These are phyloP conservation scores for Phytophthora europaea DNA, from an alignment of 352 stramenopile genomes.

Conservation along the genomic window DNA sequence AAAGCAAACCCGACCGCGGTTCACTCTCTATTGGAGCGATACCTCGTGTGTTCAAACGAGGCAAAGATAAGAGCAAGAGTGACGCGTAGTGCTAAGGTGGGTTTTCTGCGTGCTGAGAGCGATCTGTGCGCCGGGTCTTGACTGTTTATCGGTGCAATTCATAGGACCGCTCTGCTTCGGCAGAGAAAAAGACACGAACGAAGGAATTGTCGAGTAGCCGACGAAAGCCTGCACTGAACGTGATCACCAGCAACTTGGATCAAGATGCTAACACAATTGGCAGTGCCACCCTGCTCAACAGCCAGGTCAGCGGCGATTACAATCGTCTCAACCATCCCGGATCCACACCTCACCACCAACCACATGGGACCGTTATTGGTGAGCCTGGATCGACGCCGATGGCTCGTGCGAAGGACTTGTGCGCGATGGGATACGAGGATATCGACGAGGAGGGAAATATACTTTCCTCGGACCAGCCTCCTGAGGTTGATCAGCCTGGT, in stretches of 20 bases:
- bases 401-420: slow-evolving; percentile 57
- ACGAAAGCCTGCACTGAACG: slow-evolving; percentile 50
- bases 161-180: slow-evolving; percentile 26
- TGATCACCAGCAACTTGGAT: slow-evolving; percentile 48
- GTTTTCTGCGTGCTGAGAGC: not conserved
- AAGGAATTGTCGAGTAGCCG: slow-evolving; percentile 6
- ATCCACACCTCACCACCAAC: slow-evolving; percentile 61
- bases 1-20: slow-evolving; percentile 1
- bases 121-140: not conserved
- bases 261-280: slow-evolving; percentile 10
- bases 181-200: slow-evolving; percentile 25
- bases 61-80: slow-evolving; percentile 18
- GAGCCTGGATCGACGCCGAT: slow-evolving; percentile 73
- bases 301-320: slow-evolving; percentile 38
- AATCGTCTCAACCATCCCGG: slow-evolving; percentile 72
- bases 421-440: slow-evolving; percentile 62
- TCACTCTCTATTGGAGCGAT: slow-evolving; percentile 43
- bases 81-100: slow-evolving; percentile 29
- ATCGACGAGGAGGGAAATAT: slow-evolving; percentile 41
- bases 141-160: not conserved
- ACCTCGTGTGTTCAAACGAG: slow-evolving; percentile 46
- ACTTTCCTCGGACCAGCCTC: not conserved
- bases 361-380: slow-evolving; percentile 42
- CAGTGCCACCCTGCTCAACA: slow-evolving; percentile 14
- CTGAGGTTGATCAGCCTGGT: not conserved